Percentiles rank a stretch among this genome's conserved stretches.
phyloP scores from a whole-genome alignment of 345 rosid genomes.

The Eucalyptus rudis region DNA sequence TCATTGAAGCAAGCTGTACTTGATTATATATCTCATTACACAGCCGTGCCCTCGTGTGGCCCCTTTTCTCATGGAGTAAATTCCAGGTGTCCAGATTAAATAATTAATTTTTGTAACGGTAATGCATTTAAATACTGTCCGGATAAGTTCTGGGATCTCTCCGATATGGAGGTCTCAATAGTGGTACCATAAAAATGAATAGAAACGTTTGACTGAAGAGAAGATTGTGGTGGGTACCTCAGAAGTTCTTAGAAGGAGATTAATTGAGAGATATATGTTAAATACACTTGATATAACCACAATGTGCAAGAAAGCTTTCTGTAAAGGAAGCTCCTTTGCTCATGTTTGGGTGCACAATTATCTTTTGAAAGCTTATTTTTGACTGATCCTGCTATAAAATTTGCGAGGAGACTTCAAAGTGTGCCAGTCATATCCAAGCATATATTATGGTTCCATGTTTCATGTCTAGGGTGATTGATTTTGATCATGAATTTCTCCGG shows the following conservation, averaged over 20 bases:
- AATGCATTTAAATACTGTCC: neutral
- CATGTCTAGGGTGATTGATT: neutral
- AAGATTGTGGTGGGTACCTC: neutral
- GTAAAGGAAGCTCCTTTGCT: neutral
- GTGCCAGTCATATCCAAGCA: neutral
- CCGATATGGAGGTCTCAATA: neutral
- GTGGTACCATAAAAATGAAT: neutral
- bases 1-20: conserved; percentile 6
- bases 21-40: conserved; percentile 18
- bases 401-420: neutral
- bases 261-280: neutral
- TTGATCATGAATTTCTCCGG: neutral
- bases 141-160: neutral
- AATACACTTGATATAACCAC: neutral
- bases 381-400: neutral
- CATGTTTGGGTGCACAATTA: neutral
- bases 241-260: neutral
- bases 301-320: neutral
- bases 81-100: neutral
- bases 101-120: neutral
- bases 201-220: neutral
- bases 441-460: too few relatives aligned
- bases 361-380: neutral
- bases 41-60: neutral
- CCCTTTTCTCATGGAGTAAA: neutral